These are phyloP conservation scores for Plenodomus lindquistii DNA, from an alignment of 2,329 filamentous ascomycete species.

Conservation along the genomic window DNA sequence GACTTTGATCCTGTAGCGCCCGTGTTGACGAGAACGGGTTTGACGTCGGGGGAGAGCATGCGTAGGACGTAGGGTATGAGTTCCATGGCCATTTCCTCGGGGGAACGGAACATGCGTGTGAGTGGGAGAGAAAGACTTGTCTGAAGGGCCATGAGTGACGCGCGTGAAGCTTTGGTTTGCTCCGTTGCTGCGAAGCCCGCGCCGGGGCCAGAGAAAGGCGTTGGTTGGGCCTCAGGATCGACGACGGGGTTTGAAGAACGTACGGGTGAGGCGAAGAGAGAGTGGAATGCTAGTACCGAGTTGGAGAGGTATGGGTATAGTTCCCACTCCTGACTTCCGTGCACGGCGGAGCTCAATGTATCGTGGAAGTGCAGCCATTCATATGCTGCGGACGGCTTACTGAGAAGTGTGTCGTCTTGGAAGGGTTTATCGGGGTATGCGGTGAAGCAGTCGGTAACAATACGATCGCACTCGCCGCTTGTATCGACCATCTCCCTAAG, in stretches of 20 bases:
- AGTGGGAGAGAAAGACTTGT: constrained; percentile 72
- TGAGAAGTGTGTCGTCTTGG: constrained; percentile 89
- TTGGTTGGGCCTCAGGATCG: constrained; percentile 49
- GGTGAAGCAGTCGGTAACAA: constrained; percentile 77
- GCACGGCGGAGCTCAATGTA: constrained; percentile 75
- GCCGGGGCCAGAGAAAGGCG: constrained; percentile 79
- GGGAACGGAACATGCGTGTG: constrained; percentile 75
- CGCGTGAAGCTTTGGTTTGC: constrained; percentile 75
- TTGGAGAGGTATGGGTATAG: constrained; percentile 84
- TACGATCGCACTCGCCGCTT: constrained; percentile 75
- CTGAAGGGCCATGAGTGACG: constrained; percentile 74
- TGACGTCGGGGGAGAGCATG: constrained; percentile 86
- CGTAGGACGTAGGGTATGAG: constrained; percentile 82
- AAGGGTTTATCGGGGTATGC: constrained; percentile 85
- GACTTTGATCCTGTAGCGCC: constrained; percentile 44
- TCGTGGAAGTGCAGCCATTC: constrained; percentile 98
- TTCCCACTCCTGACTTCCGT: constrained; percentile 90
- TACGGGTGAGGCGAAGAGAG: constrained; percentile 75
- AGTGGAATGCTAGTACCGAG: constrained; percentile 85
- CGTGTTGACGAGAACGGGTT: constrained; percentile 82
- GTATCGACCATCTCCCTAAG: constrained; percentile 77
- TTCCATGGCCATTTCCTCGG: constrained; percentile 76
- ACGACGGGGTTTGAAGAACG: constrained; percentile 50
- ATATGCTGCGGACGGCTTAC: constrained; percentile 83
- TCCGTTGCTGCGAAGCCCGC: constrained; percentile 84